Percentiles rank a stretch among this genome's conserved stretches.
Evolutionary conservation across 768 basidiomycete species (phyloP).

Genomic region (Termitomyces sp.): DNA sequence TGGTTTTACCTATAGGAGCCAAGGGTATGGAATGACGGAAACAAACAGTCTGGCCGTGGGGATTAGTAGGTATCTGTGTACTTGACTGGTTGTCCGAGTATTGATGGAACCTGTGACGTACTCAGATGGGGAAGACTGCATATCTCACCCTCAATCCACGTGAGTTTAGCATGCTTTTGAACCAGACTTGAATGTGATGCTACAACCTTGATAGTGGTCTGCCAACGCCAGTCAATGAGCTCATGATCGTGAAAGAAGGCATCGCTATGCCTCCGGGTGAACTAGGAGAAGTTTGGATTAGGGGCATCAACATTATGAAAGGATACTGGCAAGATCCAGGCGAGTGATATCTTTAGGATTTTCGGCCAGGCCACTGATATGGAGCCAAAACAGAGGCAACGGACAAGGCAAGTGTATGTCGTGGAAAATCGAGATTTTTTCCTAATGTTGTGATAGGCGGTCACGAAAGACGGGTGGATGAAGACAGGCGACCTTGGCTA

Average conservation of each 20-base stretch:
- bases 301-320: constrained; percentile 48
- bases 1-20: constrained; percentile 17
- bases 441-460: constrained; percentile 19
- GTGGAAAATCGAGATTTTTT: background rate
- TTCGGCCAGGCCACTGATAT: background rate
- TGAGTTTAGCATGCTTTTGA: constrained; percentile 18
- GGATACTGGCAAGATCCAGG: constrained; percentile 46
- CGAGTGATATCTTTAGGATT: constrained; percentile 6
- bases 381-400: constrained; percentile 19
- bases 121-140: constrained; percentile 47
- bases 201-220: constrained; percentile 28
- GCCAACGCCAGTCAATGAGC: constrained; percentile 37
- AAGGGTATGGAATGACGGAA: constrained; percentile 47
- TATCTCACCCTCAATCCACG: constrained; percentile 39
- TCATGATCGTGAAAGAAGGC: constrained; percentile 35
- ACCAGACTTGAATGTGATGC: background rate
- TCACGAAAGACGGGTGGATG: constrained; percentile 45
- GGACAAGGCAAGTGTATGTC: constrained; percentile 13
- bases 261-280: constrained; percentile 20
- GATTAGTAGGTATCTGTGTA: constrained; percentile 19
- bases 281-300: constrained; percentile 39
- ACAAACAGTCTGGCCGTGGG: constrained; percentile 41
- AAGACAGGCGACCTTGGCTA: constrained; percentile 40
- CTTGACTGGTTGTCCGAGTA: background rate
- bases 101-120: background rate